A percentile compares a stretch with the other conserved stretches of the same genome.
Evolutionary conservation across 768 basidiomycete genomes (phyloP).

Genomic region (Rhodosporidiobolus odoratus): DNA sequence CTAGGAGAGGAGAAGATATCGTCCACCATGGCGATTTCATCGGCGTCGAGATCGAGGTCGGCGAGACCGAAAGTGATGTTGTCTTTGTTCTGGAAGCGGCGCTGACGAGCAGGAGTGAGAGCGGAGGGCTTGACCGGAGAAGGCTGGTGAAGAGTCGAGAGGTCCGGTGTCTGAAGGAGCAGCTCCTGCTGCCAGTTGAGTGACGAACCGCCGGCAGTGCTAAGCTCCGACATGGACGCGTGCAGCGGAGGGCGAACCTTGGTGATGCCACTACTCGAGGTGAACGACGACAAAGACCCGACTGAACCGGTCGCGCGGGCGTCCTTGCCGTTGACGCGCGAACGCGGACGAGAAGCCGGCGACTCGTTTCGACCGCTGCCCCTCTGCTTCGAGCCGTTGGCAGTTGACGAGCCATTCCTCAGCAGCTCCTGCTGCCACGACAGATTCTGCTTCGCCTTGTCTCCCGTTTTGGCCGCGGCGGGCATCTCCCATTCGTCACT

Average conservation of each 20-base stretch:
- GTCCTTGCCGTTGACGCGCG: conserved; percentile 1
- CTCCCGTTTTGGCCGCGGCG: not conserved
- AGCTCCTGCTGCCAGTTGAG: conserved; percentile 36
- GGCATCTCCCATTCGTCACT: conserved; percentile 34
- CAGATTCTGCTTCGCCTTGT: conserved; percentile 21
- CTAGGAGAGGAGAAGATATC: conserved; percentile 4
- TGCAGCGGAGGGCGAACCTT: conserved; percentile 12
- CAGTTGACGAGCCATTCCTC: not conserved
- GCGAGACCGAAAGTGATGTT: conserved; percentile 25
- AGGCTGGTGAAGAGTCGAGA: not conserved
- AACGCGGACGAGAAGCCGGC: not conserved
- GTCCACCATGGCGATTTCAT: not conserved
- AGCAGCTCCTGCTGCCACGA: conserved; percentile 36
- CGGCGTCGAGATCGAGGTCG: conserved; percentile 12
- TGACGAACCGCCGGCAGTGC: not conserved
- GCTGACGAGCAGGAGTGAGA: conserved; percentile 21
- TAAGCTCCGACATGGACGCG: conserved; percentile 4
- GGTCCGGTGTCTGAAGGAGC: conserved; percentile 12
- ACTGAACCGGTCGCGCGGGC: not conserved
- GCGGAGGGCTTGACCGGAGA: not conserved
- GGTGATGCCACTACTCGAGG: not conserved
- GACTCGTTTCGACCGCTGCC: conserved; percentile 2
- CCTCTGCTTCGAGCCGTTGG: not conserved
- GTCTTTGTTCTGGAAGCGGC: conserved; percentile 24
- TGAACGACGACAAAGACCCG: not conserved